These are phyloP conservation scores for Delitschia confertaspora DNA, from an alignment of 495 filamentous ascomycete species.

Conservation along the genomic window DNA sequence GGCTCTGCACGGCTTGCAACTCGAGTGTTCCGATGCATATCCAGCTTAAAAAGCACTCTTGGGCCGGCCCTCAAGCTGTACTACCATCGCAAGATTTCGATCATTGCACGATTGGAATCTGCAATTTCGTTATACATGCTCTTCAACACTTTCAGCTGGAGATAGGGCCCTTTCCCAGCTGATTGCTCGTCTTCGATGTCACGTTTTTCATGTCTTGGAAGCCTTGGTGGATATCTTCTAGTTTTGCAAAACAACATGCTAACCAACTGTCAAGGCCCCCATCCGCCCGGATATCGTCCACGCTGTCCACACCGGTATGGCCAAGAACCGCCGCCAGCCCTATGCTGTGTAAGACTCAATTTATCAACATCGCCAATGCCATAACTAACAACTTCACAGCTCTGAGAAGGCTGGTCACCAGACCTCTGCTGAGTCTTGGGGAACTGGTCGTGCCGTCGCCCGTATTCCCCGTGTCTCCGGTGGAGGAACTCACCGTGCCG, in stretches of 20 bases:
- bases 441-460: slow-evolving; percentile 98
- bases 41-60: no score
- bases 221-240: no score
- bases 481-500: slow-evolving; percentile 99
- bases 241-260: slow-evolving; percentile 2
- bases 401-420: slow-evolving; percentile 99
- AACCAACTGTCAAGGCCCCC: slow-evolving; percentile 39
- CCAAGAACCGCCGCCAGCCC: slow-evolving; percentile 99
- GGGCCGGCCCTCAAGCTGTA: no score
- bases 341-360: slow-evolving; percentile 66
- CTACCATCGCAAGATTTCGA: no score
- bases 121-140: no score
- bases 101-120: no score
- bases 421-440: slow-evolving; percentile 99
- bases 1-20: neutral
- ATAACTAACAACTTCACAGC: slow-evolving; percentile 5
- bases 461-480: slow-evolving; percentile 99
- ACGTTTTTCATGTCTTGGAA: no score
- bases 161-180: no score
- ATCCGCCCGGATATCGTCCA: slow-evolving; percentile 99
- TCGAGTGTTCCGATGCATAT: no score
- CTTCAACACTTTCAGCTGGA: no score
- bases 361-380: neutral
- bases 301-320: slow-evolving; percentile 96
- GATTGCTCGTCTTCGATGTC: no score